Evolutionary conservation across 352 stramenopile species (phyloP).

Genomic region (Phytophthora sp.): DNA sequence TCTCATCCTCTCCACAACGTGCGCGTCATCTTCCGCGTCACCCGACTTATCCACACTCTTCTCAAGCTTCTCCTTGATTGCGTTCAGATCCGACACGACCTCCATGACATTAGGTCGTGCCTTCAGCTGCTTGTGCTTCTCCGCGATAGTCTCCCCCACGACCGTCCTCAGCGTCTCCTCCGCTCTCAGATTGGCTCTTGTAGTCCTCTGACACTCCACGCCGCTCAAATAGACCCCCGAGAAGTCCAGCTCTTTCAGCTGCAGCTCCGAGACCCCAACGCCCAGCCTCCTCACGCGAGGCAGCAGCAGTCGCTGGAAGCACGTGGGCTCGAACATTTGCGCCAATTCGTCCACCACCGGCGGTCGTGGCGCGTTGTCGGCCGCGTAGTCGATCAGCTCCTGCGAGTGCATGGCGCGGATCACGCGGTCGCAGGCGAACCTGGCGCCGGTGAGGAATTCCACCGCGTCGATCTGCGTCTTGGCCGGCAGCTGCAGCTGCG

Average conservation of each 20-base stretch:
- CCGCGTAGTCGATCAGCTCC: conserved; percentile 40
- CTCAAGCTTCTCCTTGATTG: conserved; percentile 4
- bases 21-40: conserved; percentile 9
- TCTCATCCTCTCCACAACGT: conserved; percentile 34
- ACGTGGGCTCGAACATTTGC: conserved; percentile 16
- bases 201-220: conserved; percentile 30
- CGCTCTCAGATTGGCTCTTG: conserved; percentile 27
- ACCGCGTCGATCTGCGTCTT: conserved; percentile 46
- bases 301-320: conserved; percentile 34
- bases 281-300: conserved; percentile 27
- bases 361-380: conserved; percentile 18
- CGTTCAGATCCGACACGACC: not conserved
- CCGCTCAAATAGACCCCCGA: conserved; percentile 29
- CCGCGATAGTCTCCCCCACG: not conserved
- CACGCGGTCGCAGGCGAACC: conserved; percentile 39
- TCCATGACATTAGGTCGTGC: not conserved
- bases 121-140: conserved; percentile 1
- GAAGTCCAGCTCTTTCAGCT: conserved; percentile 46
- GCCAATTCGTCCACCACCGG: conserved; percentile 12
- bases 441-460: conserved; percentile 49
- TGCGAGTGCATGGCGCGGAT: conserved; percentile 39
- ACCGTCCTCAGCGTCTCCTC: conserved; percentile 22
- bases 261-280: conserved; percentile 16
- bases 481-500: conserved; percentile 39
- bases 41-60: not conserved